phyloP scores from a whole-genome alignment of 805 yeast species.

The Metschnikowia picachoensis region DNA sequence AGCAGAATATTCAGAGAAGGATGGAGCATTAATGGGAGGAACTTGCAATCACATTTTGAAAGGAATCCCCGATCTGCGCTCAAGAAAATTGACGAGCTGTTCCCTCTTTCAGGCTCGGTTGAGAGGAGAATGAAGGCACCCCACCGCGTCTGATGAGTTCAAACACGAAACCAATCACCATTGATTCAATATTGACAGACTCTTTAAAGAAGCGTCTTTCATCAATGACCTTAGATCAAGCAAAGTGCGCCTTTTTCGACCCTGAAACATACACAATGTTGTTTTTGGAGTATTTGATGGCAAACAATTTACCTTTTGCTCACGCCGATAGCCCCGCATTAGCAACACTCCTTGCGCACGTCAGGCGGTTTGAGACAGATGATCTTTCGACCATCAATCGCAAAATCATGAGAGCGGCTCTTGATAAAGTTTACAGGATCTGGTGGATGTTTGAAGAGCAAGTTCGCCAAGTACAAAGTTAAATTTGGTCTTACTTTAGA shows the following conservation, averaged over 20 bases:
- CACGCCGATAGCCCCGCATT: slow-evolving; percentile 1
- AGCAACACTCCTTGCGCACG: no score
- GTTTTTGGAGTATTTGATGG: neutral
- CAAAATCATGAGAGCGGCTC: neutral
- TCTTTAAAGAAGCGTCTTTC: neutral
- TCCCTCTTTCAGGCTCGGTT: no score
- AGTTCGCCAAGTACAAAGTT: slow-evolving; percentile 2
- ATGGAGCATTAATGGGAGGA: no score
- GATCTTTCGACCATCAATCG: neutral
- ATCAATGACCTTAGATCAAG: neutral
- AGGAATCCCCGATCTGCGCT: no score
- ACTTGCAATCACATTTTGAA: no score
- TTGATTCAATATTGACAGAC: neutral
- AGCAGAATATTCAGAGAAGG: no score
- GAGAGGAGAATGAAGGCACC: no score
- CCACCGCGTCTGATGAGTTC: no score
- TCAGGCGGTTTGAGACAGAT: neutral
- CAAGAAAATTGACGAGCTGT: no score
- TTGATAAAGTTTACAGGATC: slow-evolving; percentile 1
- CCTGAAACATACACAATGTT: neutral
- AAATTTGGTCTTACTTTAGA: no score
- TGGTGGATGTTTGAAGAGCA: neutral
- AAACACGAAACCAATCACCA: no score
- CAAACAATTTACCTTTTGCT: slow-evolving; percentile 3
- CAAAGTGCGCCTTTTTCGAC: neutral